Conservation (phyloP, 208 protist species). For the Leishmania major region DNA sequence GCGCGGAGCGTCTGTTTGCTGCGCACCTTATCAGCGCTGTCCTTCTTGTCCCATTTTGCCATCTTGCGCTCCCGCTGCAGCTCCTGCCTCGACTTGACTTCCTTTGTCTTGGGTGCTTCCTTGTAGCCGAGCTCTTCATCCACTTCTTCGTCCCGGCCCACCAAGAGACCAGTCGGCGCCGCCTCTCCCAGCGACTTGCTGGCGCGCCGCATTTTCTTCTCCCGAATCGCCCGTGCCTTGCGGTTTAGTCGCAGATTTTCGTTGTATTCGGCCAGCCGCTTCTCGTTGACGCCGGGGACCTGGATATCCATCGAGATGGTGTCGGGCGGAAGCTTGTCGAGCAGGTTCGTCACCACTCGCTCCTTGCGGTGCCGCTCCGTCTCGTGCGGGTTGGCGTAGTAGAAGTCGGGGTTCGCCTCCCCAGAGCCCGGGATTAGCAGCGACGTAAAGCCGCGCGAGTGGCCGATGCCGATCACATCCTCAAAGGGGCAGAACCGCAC, state of each 20-base stretch:
- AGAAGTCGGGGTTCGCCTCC: slow-evolving; percentile 93
- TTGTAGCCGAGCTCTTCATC: slow-evolving; percentile 87
- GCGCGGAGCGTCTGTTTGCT: slow-evolving; percentile 87
- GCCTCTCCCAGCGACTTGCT: slow-evolving; percentile 49
- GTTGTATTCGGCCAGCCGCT: slow-evolving; percentile 79
- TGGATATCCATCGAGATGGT: slow-evolving; percentile 92
- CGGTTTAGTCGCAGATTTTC: slow-evolving; percentile 83
- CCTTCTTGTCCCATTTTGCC: slow-evolving; percentile 91
- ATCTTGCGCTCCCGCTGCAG: slow-evolving; percentile 75
- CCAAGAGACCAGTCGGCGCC: slow-evolving; percentile 23
- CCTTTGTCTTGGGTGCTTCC: slow-evolving; percentile 68
- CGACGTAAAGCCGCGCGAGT: slow-evolving; percentile 88
- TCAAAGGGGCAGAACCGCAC: slow-evolving; percentile 91
- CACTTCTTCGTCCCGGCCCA: slow-evolving; percentile 75
- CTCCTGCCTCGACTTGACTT: slow-evolving; percentile 80
- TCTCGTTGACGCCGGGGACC: slow-evolving; percentile 82
- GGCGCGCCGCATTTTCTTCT: slow-evolving; percentile 82
- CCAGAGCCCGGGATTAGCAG: slow-evolving; percentile 90
- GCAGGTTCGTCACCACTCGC: slow-evolving; percentile 77
- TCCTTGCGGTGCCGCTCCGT: slow-evolving; percentile 91
- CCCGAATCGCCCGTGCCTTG: slow-evolving; percentile 77
- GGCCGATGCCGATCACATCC: slow-evolving; percentile 90
- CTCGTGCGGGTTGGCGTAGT: slow-evolving; percentile 94
- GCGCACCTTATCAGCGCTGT: slow-evolving; percentile 85
- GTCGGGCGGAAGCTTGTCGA: slow-evolving; percentile 94